phyloP scores from a whole-genome alignment of 768 basidiomycete species.

The Gloeophyllum trabeum region DNA sequence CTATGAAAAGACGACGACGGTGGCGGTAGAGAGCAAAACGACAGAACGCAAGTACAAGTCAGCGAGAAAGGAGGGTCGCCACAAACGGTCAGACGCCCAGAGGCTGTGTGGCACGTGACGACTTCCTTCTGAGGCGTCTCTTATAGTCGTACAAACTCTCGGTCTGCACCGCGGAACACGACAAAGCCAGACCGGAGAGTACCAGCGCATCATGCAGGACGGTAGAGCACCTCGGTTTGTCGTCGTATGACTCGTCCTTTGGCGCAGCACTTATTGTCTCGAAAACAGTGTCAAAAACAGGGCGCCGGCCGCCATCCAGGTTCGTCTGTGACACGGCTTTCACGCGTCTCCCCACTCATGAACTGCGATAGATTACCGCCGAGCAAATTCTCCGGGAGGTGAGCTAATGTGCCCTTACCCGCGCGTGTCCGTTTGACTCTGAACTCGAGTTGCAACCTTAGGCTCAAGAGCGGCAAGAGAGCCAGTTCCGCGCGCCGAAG shows the following conservation, averaged over 20 bases:
- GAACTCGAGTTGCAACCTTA: conserved; percentile 16
- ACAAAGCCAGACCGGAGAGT: not conserved
- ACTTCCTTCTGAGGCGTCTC: not conserved
- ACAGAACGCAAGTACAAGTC: no score
- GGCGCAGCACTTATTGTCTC: not conserved
- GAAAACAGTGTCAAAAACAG: conserved; percentile 79
- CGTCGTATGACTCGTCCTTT: not conserved
- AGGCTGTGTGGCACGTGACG: no score
- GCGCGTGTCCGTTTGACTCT: no score
- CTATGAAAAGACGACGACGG: no score
- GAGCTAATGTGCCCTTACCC: conserved; percentile 8
- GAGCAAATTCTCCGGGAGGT: conserved; percentile 97
- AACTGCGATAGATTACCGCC: conserved; percentile 71
- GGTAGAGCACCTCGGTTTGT: conserved; percentile 65
- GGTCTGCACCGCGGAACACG: not conserved
- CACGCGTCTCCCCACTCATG: conserved; percentile 8
- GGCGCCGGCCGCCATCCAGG: conserved; percentile 89
- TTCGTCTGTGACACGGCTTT: conserved; percentile 20
- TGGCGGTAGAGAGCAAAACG: no score
- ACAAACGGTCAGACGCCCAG: no score
- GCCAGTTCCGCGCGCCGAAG: conserved; percentile 81
- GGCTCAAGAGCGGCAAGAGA: conserved; percentile 97
- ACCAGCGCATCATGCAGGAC: conserved; percentile 49
- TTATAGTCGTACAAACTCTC: no score
- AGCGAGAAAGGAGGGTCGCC: no score